phyloP scores from a whole-genome alignment of 805 yeast genomes.

The Saccharomycopsis microspora region DNA sequence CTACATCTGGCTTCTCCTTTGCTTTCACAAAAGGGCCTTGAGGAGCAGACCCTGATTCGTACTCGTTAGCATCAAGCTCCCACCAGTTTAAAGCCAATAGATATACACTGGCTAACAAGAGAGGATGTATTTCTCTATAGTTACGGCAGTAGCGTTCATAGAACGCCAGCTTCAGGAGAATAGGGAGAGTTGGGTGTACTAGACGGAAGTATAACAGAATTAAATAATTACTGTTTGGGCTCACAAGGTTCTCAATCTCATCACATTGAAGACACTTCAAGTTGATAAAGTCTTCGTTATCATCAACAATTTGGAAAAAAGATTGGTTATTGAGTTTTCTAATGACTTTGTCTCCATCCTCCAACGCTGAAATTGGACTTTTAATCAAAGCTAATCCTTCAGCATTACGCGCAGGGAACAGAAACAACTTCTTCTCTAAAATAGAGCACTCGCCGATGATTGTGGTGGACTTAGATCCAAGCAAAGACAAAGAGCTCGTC shows the following conservation, averaged over 20 bases:
- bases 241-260: conserved; percentile 21
- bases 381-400: conserved; percentile 1
- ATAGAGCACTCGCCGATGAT: conserved; percentile 20
- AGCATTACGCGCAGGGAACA: background rate
- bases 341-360: conserved; percentile 14
- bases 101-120: conserved; percentile 21
- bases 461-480: conserved; percentile 21
- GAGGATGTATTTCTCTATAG: conserved; percentile 23
- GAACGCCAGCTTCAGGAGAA: conserved; percentile 20
- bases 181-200: conserved; percentile 22
- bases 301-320: conserved; percentile 20
- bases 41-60: conserved; percentile 8
- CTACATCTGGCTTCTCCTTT: conserved; percentile 17
- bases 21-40: background rate
- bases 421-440: conserved; percentile 20
- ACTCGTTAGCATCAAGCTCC: conserved; percentile 15
- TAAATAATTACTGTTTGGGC: conserved; percentile 18
- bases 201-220: conserved; percentile 20
- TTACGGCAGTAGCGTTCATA: conserved; percentile 22
- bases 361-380: conserved; percentile 1
- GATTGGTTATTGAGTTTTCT: conserved; percentile 20
- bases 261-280: conserved; percentile 21
- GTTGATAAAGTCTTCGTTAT: conserved; percentile 20
- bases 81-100: conserved; percentile 21
- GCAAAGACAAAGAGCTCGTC: conserved; percentile 21